Conservation (phyloP, 2,329 filamentous ascomycete genomes). For the Bipolaris oryzae region DNA sequence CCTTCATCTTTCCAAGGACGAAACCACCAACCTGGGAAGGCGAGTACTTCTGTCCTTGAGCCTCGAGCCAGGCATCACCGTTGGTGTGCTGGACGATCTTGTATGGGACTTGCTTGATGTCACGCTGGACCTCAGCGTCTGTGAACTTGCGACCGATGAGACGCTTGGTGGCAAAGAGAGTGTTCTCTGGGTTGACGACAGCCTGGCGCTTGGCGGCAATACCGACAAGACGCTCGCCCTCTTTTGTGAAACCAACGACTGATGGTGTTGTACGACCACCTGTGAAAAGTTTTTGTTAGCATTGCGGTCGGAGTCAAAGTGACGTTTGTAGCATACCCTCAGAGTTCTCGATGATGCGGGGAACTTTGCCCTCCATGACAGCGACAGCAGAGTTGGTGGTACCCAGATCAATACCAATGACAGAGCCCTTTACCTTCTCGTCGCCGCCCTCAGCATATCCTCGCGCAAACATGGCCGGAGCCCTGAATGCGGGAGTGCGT, state of each 20-base stretch:
- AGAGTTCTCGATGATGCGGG: constrained; percentile 96
- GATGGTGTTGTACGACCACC: constrained; percentile 91
- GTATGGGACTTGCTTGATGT: constrained; percentile 97
- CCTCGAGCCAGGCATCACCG: constrained; percentile 94
- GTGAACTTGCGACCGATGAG: constrained; percentile 97
- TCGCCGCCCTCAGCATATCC: constrained; percentile 74
- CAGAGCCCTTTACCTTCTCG: constrained; percentile 89
- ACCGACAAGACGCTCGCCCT: constrained; percentile 95
- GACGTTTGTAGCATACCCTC: constrained; percentile 68
- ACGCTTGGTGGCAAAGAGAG: constrained; percentile 97
- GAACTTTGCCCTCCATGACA: constrained; percentile 94
- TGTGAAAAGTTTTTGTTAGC: constrained; percentile 43
- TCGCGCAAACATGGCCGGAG: constrained; percentile 70
- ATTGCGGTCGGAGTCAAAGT: constrained; percentile 1
- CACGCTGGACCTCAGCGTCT: constrained; percentile 90
- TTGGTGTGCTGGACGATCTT: constrained; percentile 98
- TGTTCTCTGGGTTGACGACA: constrained; percentile 98
- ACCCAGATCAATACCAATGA: constrained; percentile 98
- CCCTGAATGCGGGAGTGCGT: constrained; percentile 69
- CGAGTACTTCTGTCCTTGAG: constrained; percentile 93
- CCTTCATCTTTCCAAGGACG: constrained; percentile 98
- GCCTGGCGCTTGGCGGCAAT: constrained; percentile 97
- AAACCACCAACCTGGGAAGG: constrained; percentile 98
- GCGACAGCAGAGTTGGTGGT: constrained; percentile 98
- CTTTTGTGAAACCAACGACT: constrained; percentile 92